Evolutionary conservation across 202 grass and related monocot species (phyloP).

Genomic region (Dendrocalamus latiflorus): DNA sequence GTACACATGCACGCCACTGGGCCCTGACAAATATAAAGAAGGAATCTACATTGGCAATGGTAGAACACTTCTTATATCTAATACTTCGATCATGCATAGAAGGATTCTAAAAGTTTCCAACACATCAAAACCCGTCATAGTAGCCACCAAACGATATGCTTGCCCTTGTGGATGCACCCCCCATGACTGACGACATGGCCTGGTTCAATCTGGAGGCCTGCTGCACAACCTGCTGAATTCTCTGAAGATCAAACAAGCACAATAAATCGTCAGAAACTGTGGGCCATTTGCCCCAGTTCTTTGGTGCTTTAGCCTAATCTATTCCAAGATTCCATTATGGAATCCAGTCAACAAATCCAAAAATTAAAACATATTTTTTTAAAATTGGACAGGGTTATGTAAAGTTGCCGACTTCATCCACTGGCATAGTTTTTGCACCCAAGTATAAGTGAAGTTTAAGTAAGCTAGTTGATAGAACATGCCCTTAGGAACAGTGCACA

Average conservation of each 20-base stretch:
- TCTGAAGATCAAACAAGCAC: constrained; percentile 31
- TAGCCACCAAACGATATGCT: constrained; percentile 57
- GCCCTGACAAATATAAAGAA: not conserved
- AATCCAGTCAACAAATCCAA: not conserved
- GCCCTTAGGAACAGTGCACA: not conserved
- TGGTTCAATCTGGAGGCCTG: constrained; percentile 50
- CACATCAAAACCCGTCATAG: constrained; percentile 36
- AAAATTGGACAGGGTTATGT: not conserved
- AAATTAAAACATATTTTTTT: not conserved
- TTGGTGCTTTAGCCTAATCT: not conserved
- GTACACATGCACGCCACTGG: not conserved
- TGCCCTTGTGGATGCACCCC: constrained; percentile 34
- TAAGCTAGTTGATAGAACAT: not conserved
- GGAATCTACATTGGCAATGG: not conserved
- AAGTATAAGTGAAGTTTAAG: not conserved
- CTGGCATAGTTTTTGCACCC: not conserved
- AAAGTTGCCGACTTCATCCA: not conserved
- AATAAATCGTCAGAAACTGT: not conserved
- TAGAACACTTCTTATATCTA: not conserved
- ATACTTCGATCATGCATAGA: not conserved
- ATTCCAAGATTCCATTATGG: not conserved
- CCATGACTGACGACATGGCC: constrained; percentile 50
- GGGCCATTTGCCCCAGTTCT: not conserved
- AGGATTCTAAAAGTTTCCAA: not conserved
- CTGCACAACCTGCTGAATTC: constrained; percentile 20